These are phyloP conservation scores for Picea sitchensis DNA, from an alignment of 75 land plant genomes.

Conservation along the genomic window DNA sequence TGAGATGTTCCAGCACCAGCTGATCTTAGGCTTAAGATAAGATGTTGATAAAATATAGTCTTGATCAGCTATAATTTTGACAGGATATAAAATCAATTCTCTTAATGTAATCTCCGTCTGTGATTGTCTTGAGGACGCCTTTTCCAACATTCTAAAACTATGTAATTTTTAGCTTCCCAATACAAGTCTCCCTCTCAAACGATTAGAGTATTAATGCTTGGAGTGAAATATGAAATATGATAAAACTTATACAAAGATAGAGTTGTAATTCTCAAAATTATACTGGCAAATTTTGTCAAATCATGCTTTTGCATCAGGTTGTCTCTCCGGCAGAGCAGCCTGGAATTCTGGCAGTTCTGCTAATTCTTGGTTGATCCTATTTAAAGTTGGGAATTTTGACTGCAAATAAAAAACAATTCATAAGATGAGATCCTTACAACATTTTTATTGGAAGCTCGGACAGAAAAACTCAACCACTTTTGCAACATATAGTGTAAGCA, in stretches of 20 bases:
- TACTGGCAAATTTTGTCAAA: neutral
- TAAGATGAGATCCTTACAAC: neutral
- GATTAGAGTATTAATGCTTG: neutral
- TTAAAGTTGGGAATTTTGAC: neutral
- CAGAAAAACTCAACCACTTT: neutral
- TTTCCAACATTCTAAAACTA: neutral
- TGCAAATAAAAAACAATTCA: neutral
- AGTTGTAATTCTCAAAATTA: no score
- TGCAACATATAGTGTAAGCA: neutral
- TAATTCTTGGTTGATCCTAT: conserved; percentile 38
- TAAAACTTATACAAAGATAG: no score
- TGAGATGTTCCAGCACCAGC: neutral
- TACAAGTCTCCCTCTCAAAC: neutral
- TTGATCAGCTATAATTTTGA: neutral
- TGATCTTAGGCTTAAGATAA: neutral
- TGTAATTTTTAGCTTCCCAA: neutral
- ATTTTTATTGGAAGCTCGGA: neutral
- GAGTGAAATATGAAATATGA: no score
- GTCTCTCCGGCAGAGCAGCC: conserved; percentile 49
- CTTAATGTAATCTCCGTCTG: neutral
- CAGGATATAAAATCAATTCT: neutral
- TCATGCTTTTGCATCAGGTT: conserved; percentile 43
- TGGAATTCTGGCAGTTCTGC: conserved; percentile 48
- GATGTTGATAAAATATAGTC: neutral
- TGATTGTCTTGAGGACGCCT: neutral